Evolutionary conservation across 768 basidiomycete genomes (phyloP).

Genomic region (Suillus fuscotomentosus): DNA sequence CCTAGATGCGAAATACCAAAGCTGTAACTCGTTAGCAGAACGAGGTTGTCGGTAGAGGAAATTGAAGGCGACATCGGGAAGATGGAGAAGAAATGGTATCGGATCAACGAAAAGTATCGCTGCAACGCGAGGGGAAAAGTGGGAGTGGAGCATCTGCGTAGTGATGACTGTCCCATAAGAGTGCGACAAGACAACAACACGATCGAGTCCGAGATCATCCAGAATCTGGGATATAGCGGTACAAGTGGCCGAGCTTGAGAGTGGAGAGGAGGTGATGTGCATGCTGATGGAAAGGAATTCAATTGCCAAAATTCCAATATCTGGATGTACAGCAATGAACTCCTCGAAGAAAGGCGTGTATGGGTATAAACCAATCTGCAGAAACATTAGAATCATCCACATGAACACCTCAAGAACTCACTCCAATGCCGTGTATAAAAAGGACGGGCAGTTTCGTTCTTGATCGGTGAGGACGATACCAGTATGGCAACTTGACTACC

Average conservation of each 20-base stretch:
- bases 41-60: conserved; percentile 60
- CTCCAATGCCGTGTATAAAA: conserved; percentile 73
- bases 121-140: conserved; percentile 34
- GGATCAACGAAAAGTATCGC: conserved; percentile 59
- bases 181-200: conserved; percentile 50
- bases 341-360: conserved; percentile 53
- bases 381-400: conserved; percentile 4
- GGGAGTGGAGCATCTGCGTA: conserved; percentile 50
- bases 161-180: conserved; percentile 63
- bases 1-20: conserved; percentile 67
- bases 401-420: conserved; percentile 24
- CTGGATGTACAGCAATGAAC: conserved; percentile 41
- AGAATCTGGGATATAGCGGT: conserved; percentile 45
- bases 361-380: conserved; percentile 60
- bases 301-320: conserved; percentile 56
- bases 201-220: conserved; percentile 35
- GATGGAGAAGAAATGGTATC: conserved; percentile 62
- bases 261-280: conserved; percentile 55
- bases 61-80: conserved; percentile 61
- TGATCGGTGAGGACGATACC: conserved; percentile 51
- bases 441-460: conserved; percentile 48
- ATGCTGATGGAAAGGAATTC: conserved; percentile 61
- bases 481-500: conserved; percentile 38
- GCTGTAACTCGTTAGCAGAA: conserved; percentile 58
- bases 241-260: conserved; percentile 39